Evolutionary conservation across 1,139 yeast species (phyloP), one percentile per base, ranked within the genome.

Genomic region (Sugiyamaella pinicola): DNA sequence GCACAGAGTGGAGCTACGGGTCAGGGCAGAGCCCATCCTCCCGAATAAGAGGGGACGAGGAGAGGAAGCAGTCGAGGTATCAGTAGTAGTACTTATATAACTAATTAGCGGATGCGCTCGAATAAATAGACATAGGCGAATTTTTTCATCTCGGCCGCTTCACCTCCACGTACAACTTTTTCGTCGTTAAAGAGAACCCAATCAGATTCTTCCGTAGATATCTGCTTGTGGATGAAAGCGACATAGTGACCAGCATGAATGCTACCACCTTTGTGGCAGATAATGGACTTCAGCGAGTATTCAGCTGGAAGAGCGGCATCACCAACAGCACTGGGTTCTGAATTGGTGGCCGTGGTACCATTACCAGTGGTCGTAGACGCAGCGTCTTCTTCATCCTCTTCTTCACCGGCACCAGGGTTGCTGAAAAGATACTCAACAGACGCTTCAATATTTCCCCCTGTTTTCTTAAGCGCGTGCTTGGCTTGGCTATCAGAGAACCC

Each of bases 181-280:
- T 93, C 99, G 67, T 93, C 99, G 64, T 93, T 93, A 73, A 84
- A 93, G 55, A 93, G 74, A 0, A 87, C 85, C 97, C 98, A 91
- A 54, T 75, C 73, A n/a, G 64, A 71, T 43, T 70, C 69, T 6
- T 55, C 59, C 4, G 75, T 75, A 1, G 76, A 69, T 0, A 67
- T 53, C 29, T 66, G 61, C 59, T 80, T 80, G 52, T 74, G 75
- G 44, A 90, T 76, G 64, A 87, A 93, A 0, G 86, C 91, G 38
- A 95, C 98, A 67, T 93, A 93, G 69, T 93, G 99, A 0, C 99
- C 99, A 0, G 97, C 89, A 58, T 93, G 97, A 1, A 93, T 88
- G 17, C 96, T 88, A 0, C 85, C 78, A 9, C 99, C 99, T 68
- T 93, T 93, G 69, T 93, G 99, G 66, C 98, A 91, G 19, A 93